A percentile compares a stretch with the other conserved stretches of the same genome.
Evolutionary conservation across 2,329 filamentous ascomycete species (phyloP).

Genomic region (Neofusicoccum laricinum): DNA sequence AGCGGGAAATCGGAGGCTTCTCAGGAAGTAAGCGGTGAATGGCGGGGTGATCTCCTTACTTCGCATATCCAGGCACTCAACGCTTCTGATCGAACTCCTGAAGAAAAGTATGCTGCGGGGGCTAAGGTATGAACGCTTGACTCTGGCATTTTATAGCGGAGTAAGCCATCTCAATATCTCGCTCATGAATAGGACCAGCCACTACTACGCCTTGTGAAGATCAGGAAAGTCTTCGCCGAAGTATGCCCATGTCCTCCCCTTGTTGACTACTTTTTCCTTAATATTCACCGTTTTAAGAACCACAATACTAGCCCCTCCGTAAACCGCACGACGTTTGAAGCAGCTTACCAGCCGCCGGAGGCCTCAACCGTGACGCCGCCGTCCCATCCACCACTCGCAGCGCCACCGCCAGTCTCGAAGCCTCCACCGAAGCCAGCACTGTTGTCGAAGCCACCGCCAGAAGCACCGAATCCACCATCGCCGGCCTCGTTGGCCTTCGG

Average conservation of each 20-base stretch:
- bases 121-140: background rate
- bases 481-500: constrained; percentile 24
- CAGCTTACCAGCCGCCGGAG: constrained; percentile 1
- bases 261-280: background rate
- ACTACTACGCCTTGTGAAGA: background rate
- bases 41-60: too few species aligned
- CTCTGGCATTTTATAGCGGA: background rate
- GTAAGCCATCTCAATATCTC: background rate
- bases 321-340: background rate
- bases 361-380: background rate
- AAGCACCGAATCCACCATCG: background rate
- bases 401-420: background rate
- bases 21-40: background rate
- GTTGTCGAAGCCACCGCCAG: constrained; percentile 9
- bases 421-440: constrained; percentile 11
- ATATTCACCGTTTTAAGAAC: background rate
- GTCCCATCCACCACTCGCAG: constrained; percentile 5
- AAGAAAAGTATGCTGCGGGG: background rate
- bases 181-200: background rate
- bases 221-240: background rate
- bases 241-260: background rate
- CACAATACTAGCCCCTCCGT: too few species aligned
- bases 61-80: too few species aligned
- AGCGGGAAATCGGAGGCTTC: background rate
- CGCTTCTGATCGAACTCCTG: too few species aligned